Conservation (phyloP, 805 yeast species). For the Nakazawaea wyomingensis region DNA sequence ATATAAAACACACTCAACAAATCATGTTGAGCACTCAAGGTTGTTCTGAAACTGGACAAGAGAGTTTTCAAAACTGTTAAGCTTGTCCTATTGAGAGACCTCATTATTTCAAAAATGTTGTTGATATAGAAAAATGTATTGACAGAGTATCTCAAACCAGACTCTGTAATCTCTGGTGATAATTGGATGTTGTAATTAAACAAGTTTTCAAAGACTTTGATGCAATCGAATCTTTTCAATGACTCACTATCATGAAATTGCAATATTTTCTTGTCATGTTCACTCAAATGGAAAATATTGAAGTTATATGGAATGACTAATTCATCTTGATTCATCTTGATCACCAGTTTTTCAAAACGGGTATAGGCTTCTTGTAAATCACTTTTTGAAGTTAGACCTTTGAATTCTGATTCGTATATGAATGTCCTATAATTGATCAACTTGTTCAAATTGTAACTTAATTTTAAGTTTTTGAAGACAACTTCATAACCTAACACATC, state of each 20-base stretch:
- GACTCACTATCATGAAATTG: conserved; percentile 2
- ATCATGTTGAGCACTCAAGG: background rate
- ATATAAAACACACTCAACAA: background rate
- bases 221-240: background rate
- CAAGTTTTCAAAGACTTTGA: background rate
- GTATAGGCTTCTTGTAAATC: background rate
- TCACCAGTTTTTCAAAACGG: background rate
- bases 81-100: background rate
- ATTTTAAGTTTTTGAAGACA: conserved; percentile 2
- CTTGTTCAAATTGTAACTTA: conserved; percentile 6
- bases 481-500: conserved; percentile 4
- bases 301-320: conserved; percentile 7
- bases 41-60: background rate
- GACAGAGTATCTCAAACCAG: conserved; percentile 1
- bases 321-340: background rate
- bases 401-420: conserved; percentile 3
- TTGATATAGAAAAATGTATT: conserved; percentile 7
- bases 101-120: conserved; percentile 6
- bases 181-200: background rate
- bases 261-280: background rate
- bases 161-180: background rate
- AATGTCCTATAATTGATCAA: conserved; percentile 8
- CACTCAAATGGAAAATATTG: conserved; percentile 4
- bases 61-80: background rate
- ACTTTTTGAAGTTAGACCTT: background rate